These are phyloP conservation scores for Mycena vulgaris DNA, from an alignment of 768 basidiomycete genomes.

Conservation along the genomic window DNA sequence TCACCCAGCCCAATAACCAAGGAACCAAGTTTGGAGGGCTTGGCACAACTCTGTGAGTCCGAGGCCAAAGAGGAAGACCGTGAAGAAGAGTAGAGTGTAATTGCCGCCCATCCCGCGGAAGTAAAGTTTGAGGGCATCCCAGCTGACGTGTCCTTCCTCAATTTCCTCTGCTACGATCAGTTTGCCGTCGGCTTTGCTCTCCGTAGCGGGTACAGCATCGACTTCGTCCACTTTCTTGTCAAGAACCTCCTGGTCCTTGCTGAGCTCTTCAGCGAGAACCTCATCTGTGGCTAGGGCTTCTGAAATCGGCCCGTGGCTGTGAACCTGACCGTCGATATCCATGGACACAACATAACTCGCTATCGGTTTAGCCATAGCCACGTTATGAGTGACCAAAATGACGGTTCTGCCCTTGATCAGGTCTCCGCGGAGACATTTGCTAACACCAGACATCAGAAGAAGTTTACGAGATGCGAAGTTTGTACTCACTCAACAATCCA, in stretches of 20 bases:
- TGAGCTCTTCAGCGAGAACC: conserved; percentile 62
- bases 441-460: conserved; percentile 9
- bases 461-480: not conserved
- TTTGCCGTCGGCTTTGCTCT: conserved; percentile 63
- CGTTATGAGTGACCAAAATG: conserved; percentile 66
- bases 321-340: conserved; percentile 60
- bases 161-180: conserved; percentile 79
- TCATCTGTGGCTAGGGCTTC: conserved; percentile 58
- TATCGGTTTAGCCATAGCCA: conserved; percentile 59
- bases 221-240: conserved; percentile 39
- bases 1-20: conserved; percentile 44
- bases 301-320: conserved; percentile 59
- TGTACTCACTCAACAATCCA: conserved; percentile 60
- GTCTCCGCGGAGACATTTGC: conserved; percentile 61
- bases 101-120: conserved; percentile 42
- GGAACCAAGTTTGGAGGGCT: conserved; percentile 42
- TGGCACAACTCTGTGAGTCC: conserved; percentile 31
- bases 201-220: conserved; percentile 35
- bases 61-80: conserved; percentile 34
- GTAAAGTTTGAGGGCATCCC: conserved; percentile 51
- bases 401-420: conserved; percentile 61
- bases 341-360: conserved; percentile 64
- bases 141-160: conserved; percentile 70
- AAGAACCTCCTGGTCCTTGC: conserved; percentile 55
- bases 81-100: conserved; percentile 41